These are phyloP conservation scores for Lipomyces sp. DNA, from an alignment of 805 yeast species.

Conservation along the genomic window DNA sequence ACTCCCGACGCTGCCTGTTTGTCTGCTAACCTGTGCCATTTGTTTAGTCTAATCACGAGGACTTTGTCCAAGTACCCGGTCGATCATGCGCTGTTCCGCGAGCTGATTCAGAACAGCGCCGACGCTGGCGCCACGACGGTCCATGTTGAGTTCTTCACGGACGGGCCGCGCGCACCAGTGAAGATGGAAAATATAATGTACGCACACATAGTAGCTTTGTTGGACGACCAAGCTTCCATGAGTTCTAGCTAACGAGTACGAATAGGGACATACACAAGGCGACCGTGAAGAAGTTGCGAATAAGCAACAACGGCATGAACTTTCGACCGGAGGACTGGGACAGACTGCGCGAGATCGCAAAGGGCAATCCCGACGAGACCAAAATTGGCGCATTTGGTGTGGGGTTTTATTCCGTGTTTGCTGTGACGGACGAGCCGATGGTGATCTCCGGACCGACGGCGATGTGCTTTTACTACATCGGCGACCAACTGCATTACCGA, in stretches of 20 bases:
- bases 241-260: neutral
- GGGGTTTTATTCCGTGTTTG: conserved; percentile 68
- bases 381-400: conserved; percentile 47
- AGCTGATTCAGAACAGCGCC: conserved; percentile 43
- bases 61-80: conserved; percentile 45
- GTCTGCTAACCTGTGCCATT: conserved; percentile 39
- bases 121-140: conserved; percentile 42
- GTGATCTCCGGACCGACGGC: conserved; percentile 47
- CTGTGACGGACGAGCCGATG: conserved; percentile 76
- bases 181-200: conserved; percentile 23
- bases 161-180: conserved; percentile 15
- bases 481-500: conserved; percentile 40
- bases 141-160: conserved; percentile 34
- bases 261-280: conserved; percentile 24
- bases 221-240: neutral
- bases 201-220: neutral
- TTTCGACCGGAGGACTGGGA: conserved; percentile 42
- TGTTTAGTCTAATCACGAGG: conserved; percentile 38
- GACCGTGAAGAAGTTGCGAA: conserved; percentile 34
- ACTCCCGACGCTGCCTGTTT: conserved; percentile 43
- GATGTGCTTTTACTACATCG: conserved; percentile 40
- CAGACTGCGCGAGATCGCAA: conserved; percentile 42
- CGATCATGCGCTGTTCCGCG: conserved; percentile 43
- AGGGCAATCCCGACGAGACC: conserved; percentile 44
- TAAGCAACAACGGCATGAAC: conserved; percentile 39